Evolutionary conservation across 805 yeast species (phyloP), one percentile per base, ranked within the genome.

Genomic region (Cyberlindnera japonica): DNA sequence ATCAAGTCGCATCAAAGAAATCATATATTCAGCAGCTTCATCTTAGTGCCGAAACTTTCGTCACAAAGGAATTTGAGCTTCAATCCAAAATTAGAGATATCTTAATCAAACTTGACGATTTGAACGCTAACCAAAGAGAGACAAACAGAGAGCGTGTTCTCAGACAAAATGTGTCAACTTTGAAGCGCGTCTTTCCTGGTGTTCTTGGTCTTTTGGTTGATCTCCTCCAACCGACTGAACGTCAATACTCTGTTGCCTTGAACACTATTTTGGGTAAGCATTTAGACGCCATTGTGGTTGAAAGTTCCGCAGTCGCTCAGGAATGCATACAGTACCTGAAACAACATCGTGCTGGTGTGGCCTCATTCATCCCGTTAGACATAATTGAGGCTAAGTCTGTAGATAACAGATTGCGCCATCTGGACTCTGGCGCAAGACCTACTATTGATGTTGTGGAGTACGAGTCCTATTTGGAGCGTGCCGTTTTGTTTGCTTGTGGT

Each of bases 291-390:
- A 75, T 93, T 14, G 73, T 93, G 15, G 99, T 93, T 6, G 95
- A 88, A 50, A 73, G 73, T 20, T 65, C 79, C 6, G 59, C 76
- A 9, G 72, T 81, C 17, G 95, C 95, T 1, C 75, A 79, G 42
- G 79, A 79, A 45, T 86, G 95, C 58, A 83, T 93, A 47, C 76
- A 78, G 8, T 83, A 82, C 41, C 66, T 91, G 58, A 86, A 88
- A 53, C 90, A 85, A 49, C 91, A 91, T 57, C 73, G 96, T 49
- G 69, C 83, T 11, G 98, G 98, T 34, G 72, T 75, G 7, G 89
- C 93, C 1, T 79, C 95, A 1, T 90, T 93, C 53, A 83, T 93
- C 44, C 98, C 99, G 0, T 64, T 93, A 37, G 93, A 89, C 54
- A 72, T 89, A 2, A 80, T 93, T 23, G 74, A 69, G 8, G 76